Evolutionary conservation across 176 grass and related monocot genomes (phyloP).

Genomic region (Carex littledalei): DNA sequence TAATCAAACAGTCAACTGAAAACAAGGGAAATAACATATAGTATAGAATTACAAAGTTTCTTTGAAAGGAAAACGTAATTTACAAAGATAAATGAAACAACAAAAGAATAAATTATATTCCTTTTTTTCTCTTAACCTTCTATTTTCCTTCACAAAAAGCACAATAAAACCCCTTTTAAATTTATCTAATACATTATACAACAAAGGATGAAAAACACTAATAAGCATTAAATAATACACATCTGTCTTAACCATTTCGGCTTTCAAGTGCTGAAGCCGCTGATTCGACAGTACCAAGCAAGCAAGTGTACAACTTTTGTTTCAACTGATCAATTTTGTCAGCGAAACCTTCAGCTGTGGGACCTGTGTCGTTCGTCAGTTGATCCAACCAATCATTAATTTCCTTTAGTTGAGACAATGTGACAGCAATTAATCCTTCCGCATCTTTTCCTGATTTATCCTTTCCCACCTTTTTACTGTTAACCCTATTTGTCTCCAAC

Average conservation of each 20-base stretch:
- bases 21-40: background rate
- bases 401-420: slow-evolving; percentile 82
- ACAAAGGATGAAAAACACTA: background rate
- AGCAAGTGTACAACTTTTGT: slow-evolving; percentile 81
- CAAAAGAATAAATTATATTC: slow-evolving; percentile 21
- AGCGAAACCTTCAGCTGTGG: slow-evolving; percentile 31
- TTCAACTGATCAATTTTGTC: slow-evolving; percentile 72
- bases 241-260: slow-evolving; percentile 24
- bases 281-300: slow-evolving; percentile 83
- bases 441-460: slow-evolving; percentile 47
- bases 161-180: background rate
- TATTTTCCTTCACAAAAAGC: background rate
- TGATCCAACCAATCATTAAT: slow-evolving; percentile 90
- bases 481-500: slow-evolving; percentile 39
- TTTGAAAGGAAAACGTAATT: slow-evolving; percentile 18
- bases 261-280: slow-evolving; percentile 79
- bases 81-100: slow-evolving; percentile 23
- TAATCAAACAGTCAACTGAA: background rate
- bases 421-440: slow-evolving; percentile 61
- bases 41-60: slow-evolving; percentile 9
- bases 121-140: background rate
- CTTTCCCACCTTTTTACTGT: slow-evolving; percentile 31
- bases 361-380: slow-evolving; percentile 31
- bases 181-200: slow-evolving; percentile 13
- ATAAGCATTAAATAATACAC: background rate